phyloP scores from a whole-genome alignment of 306 rosid species.

The Hippophae rhamnoides region DNA sequence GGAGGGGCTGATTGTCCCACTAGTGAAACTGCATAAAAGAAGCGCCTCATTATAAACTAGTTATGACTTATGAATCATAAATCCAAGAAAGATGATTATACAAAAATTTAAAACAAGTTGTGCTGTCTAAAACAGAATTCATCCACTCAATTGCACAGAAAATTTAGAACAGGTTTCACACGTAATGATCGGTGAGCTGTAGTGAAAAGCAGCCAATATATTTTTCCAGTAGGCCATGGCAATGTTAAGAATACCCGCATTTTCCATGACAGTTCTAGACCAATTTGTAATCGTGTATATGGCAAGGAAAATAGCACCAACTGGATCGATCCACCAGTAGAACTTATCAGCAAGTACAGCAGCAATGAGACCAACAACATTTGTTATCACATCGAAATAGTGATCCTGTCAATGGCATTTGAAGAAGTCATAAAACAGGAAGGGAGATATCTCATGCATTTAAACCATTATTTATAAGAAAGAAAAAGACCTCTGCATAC shows the following conservation, averaged over 20 bases:
- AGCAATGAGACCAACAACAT: slow-evolving; percentile 72
- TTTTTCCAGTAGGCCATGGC: not conserved
- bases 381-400: slow-evolving; percentile 88
- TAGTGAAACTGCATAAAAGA: slow-evolving; percentile 45
- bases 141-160: too few relatives aligned
- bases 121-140: too few relatives aligned
- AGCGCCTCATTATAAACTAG: not conserved
- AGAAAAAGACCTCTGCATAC: slow-evolving; percentile 55
- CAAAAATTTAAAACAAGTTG: too few relatives aligned
- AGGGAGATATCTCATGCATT: not conserved
- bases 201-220: not conserved
- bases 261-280: slow-evolving; percentile 87
- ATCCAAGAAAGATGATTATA: too few relatives aligned
- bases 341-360: slow-evolving; percentile 76
- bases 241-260: slow-evolving; percentile 48
- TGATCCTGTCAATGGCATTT: slow-evolving; percentile 60
- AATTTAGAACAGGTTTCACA: not conserved
- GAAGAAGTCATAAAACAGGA: slow-evolving; percentile 7
- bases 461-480: not conserved
- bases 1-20: slow-evolving; percentile 96
- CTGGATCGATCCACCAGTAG: slow-evolving; percentile 94
- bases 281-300: slow-evolving; percentile 76
- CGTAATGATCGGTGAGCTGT: not conserved
- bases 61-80: not conserved
- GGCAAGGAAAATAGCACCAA: slow-evolving; percentile 85